phyloP scores from a whole-genome alignment of 2,329 filamentous ascomycete species.

The Aureobasidium sp. region DNA sequence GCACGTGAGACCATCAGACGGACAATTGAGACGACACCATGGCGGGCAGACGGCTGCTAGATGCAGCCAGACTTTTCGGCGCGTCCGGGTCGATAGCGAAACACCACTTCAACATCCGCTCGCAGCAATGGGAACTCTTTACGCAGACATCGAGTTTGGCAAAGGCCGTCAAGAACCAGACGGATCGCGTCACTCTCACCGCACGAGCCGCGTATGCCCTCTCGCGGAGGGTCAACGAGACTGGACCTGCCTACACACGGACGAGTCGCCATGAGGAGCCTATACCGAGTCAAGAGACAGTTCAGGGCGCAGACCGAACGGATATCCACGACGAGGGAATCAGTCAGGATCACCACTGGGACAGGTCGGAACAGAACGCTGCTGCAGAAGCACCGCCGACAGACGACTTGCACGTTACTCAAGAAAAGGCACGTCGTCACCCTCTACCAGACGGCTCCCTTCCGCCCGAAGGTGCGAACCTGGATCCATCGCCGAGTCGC shows the following conservation, averaged over 20 bases:
- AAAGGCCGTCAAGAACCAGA: conserved; percentile 52
- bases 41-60: conserved; percentile 43
- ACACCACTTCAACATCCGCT: conserved; percentile 50
- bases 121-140: conserved; percentile 54
- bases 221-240: conserved; percentile 48
- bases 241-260: conserved; percentile 27
- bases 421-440: conserved; percentile 35
- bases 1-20: background rate
- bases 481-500: conserved; percentile 19
- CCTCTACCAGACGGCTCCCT: conserved; percentile 45
- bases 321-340: conserved; percentile 29
- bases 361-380: conserved; percentile 34
- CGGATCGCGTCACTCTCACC: conserved; percentile 52
- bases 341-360: conserved; percentile 44
- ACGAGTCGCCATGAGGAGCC: conserved; percentile 15
- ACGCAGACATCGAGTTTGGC: conserved; percentile 56
- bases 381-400: conserved; percentile 28
- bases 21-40: conserved; percentile 25
- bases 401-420: conserved; percentile 34
- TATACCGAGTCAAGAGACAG: conserved; percentile 26
- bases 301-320: conserved; percentile 21
- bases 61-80: conserved; percentile 43
- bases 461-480: conserved; percentile 28
- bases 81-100: conserved; percentile 37
- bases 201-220: conserved; percentile 52